These are phyloP conservation scores for Artemisia annua DNA, from an alignment of 129 eudicot genomes.

Conservation along the genomic window DNA sequence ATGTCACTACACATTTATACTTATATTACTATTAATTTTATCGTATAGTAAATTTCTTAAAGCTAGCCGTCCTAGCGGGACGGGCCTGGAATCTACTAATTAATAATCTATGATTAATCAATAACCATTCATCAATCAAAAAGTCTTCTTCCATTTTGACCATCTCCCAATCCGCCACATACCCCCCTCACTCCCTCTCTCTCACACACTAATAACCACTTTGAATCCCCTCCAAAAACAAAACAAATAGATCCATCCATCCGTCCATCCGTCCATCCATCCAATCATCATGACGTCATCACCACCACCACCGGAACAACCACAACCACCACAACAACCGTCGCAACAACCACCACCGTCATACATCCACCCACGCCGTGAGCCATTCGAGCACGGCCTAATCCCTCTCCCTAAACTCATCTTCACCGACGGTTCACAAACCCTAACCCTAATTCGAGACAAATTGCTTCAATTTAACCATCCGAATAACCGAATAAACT, in stretches of 20 bases:
- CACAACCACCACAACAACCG: slow-evolving; percentile 35
- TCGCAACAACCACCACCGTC: slow-evolving; percentile 21
- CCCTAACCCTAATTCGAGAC: slow-evolving; percentile 62
- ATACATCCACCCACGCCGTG: slow-evolving; percentile 77
- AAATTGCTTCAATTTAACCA: slow-evolving; percentile 61
- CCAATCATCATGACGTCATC: slow-evolving; percentile 33
- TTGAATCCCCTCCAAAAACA: slow-evolving; percentile 18
- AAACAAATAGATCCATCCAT: background rate
- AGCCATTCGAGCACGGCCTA: slow-evolving; percentile 94
- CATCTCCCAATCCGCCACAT: too few relatives aligned
- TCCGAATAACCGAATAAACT: slow-evolving; percentile 44
- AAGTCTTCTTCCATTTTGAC: too few relatives aligned
- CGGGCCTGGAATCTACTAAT: too few relatives aligned
- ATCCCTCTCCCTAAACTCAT: slow-evolving; percentile 92
- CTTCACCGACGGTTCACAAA: slow-evolving; percentile 73
- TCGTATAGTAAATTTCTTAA: too few relatives aligned
- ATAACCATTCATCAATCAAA: too few relatives aligned
- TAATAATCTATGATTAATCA: too few relatives aligned
- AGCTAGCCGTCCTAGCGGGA: too few relatives aligned
- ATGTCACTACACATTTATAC: too few relatives aligned
- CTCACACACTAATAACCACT: too few relatives aligned
- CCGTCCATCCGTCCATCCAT: too few relatives aligned
- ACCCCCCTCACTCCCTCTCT: too few relatives aligned
- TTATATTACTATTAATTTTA: too few relatives aligned
- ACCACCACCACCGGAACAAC: slow-evolving; percentile 18